Base-by-base conservation (phyloP, 2,329 filamentous ascomycete genomes). In the Amauroascus niger region DNA sequence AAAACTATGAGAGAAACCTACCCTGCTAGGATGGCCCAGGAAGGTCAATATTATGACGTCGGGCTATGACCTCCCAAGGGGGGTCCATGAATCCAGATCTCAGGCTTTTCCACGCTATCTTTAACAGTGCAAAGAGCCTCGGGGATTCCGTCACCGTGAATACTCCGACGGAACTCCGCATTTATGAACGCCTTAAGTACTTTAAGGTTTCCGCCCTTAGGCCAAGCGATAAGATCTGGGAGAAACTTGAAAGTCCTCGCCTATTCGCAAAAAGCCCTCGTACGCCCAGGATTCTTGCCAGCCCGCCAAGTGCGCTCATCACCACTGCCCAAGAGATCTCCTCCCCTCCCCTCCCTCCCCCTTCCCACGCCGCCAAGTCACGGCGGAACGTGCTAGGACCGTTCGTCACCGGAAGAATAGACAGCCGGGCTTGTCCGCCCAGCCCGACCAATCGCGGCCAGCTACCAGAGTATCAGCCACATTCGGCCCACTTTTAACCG, bases 341-440 rank as follows among this genome's bases (percentile, higher is more conserved):
- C 41, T 37, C 48, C 24, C 41, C 16, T 16, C n/a, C 11, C 35
- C 35, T n/a, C n/a, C 47, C 37, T 50, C 48, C 47, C 22, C 41
- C 26, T 18, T 16, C 8, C 37, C 37, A 41, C 44, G 49, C 39
- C 28, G 49, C 49, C 49, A 51, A 51, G 49, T 22, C 13, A 35
- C 26, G 16, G 49, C 49, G 49, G 49, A 51, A 49, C 6, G 18
- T n/a, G n/a, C 24, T 2, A 2, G 3, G 6, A 9, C 20, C 20
- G 47, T 5, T 39, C 32, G 20, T 13, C 11, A 6, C n/a, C 18
- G 20, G 49, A 7, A 16, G 35, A 4, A 35, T 9, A 30, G 35
- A 28, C 24, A 11, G 26, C 24, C 11, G 24, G 32, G n/a, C n/a
- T n/a, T n/a, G n/a, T n/a, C n/a, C 18, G 35, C 3, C 22, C 22